These are phyloP conservation scores for Petrea volubilis DNA, from an alignment of 257 asterid genomes.

Conservation along the genomic window DNA sequence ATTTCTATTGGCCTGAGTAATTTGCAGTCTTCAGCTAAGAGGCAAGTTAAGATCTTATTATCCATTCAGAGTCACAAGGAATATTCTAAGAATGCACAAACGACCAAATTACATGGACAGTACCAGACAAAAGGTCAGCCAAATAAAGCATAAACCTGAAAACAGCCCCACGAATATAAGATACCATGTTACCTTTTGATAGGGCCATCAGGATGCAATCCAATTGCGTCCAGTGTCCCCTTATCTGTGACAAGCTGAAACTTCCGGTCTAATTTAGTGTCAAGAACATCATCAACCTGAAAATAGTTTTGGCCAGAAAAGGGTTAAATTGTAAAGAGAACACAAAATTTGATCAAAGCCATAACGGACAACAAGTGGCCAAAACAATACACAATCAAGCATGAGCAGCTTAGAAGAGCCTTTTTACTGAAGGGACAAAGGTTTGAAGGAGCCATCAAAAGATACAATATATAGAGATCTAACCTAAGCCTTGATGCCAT, in stretches of 20 bases:
- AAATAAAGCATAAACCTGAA: neutral
- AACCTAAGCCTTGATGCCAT: neutral
- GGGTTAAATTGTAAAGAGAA: conserved; percentile 3
- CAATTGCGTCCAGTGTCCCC: conserved; percentile 97
- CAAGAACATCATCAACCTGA: conserved; percentile 95
- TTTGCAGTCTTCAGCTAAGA: conserved; percentile 13
- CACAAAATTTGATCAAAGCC: neutral
- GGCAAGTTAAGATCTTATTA: neutral
- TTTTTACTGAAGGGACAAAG: neutral
- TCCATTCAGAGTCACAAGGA: neutral
- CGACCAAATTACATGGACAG: neutral
- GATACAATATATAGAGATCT: neutral
- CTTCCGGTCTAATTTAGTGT: conserved; percentile 74
- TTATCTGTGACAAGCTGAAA: conserved; percentile 90
- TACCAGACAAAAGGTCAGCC: neutral
- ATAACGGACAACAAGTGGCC: conserved; percentile 2
- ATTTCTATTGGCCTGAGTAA: neutral
- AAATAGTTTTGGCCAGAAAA: conserved; percentile 28
- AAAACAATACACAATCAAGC: neutral
- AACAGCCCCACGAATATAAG: neutral
- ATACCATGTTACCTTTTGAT: conserved; percentile 62
- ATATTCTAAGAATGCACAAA: neutral
- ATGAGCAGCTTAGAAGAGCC: neutral
- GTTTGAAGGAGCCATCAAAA: neutral
- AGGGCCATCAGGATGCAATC: conserved; percentile 97